Evolutionary conservation across 768 basidiomycete genomes (phyloP), one percentile per base, ranked within the genome.

Genomic region (Tephrocybe rancida): DNA sequence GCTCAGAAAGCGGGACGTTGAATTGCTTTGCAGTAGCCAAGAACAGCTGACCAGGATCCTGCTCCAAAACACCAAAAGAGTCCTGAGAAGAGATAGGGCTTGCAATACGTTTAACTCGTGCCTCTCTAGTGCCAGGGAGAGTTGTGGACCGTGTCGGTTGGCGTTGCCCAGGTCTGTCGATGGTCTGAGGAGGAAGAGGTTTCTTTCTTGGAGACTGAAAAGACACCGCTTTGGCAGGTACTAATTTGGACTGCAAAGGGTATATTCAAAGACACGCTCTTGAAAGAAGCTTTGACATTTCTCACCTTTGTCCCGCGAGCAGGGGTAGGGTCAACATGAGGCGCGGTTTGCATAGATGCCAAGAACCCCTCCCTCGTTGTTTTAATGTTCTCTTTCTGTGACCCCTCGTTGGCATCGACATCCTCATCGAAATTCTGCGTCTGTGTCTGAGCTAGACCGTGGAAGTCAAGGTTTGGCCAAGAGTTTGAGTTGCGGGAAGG

Each of bases 391-490:
- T 84, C 84, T 64, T 83, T 81, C 63, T 82, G 84, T 0, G 80
- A 82, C 21, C 77, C 75, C 50, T 71, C 75, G 29, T 67, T 67
- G 1, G 53, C 49, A 2, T 68, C 64, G 16, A 70, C 65, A 27
- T 73, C 71, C 4, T 72, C 69, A 26, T 67, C 69, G 8, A 67
- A 45, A 13, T 63, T 56, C 55, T 80, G 79, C 0, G 76, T 76
- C 57, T 86, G 81, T 0, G 82, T 78, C 60, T 85, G 81, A 1
- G 82, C 82, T 18, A 87, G 71, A 2, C 83, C 86, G 59, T 83
- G 79, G 55, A 83, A 76, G 61, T 82, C 78, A 67, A 86, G 85
- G 50, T 72, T 74, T 25, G 81, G 78, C 34, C 71, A 64, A 32
- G 70, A 65, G 58, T 63, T 66, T 54, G 66, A 64, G 53, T 61